Conservation (phyloP, 768 basidiomycete species). For the Lactarius quietus region DNA sequence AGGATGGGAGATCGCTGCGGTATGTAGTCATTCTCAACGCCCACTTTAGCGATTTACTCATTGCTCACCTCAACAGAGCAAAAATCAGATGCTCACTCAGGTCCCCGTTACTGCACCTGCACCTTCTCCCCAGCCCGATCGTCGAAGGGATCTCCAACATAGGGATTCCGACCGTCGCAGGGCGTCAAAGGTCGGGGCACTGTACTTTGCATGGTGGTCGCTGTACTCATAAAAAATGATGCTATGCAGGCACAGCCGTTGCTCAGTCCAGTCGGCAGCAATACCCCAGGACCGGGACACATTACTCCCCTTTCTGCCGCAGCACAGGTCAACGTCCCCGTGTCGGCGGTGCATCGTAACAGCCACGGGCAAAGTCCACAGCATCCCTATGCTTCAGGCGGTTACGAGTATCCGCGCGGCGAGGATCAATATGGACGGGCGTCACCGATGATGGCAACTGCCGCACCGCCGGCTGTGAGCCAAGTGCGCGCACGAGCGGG, state of each 20-base stretch:
- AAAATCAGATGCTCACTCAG: constrained; percentile 62
- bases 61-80: constrained; percentile 39
- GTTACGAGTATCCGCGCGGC: constrained; percentile 51
- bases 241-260: constrained; percentile 53
- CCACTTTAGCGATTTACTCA: neutral
- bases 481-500: constrained; percentile 67
- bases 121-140: constrained; percentile 44
- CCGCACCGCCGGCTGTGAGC: constrained; percentile 69
- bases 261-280: constrained; percentile 51
- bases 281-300: constrained; percentile 55
- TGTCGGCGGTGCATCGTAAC: constrained; percentile 46
- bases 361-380: constrained; percentile 43
- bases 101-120: constrained; percentile 53
- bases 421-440: constrained; percentile 67
- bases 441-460: constrained; percentile 78
- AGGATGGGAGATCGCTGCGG: constrained; percentile 88
- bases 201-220: constrained; percentile 69
- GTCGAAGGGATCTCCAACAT: constrained; percentile 52
- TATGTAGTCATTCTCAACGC: constrained; percentile 38
- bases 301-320: constrained; percentile 68
- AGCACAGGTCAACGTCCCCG: constrained; percentile 71
- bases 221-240: constrained; percentile 56
- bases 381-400: constrained; percentile 72
- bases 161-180: constrained; percentile 64
- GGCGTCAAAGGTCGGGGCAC: constrained; percentile 46